These are phyloP conservation scores for Creolimax fragrantissima DNA, from an alignment of 78 protist species.

Conservation along the genomic window DNA sequence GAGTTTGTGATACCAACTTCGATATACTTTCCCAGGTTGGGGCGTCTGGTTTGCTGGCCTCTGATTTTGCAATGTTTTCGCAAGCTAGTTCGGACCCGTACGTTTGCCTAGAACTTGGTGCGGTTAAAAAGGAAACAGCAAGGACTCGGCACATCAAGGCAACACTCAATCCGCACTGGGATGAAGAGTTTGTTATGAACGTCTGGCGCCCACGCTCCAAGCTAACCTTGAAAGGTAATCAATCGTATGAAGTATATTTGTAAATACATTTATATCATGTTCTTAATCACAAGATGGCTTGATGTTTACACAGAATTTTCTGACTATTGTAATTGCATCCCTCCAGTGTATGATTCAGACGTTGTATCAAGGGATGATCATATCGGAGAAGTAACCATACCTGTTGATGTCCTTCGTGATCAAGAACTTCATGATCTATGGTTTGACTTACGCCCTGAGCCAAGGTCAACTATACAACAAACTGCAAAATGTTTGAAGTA, in stretches of 20 bases:
- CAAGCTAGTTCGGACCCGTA: not conserved
- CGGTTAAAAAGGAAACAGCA: not conserved
- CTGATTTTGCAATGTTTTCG: not conserved
- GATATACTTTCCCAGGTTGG: not conserved
- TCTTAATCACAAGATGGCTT: too few species aligned
- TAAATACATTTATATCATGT: too few species aligned
- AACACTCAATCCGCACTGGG: not conserved
- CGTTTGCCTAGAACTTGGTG: not conserved
- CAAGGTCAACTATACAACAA: too few species aligned
- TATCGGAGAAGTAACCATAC: not conserved
- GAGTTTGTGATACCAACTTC: too few species aligned
- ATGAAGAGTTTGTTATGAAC: not conserved
- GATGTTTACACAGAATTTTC: too few species aligned
- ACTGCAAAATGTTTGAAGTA: too few species aligned
- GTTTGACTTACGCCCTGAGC: not conserved
- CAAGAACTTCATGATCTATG: not conserved
- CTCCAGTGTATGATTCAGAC: not conserved
- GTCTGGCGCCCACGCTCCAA: not conserved
- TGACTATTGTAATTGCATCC: too few species aligned
- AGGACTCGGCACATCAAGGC: not conserved
- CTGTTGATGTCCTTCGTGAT: not conserved
- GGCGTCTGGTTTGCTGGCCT: not conserved
- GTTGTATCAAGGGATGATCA: not conserved
- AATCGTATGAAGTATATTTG: too few species aligned
- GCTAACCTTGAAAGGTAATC: not conserved